phyloP scores from a whole-genome alignment of 257 asterid genomes.

The Ilex aquifolium region DNA sequence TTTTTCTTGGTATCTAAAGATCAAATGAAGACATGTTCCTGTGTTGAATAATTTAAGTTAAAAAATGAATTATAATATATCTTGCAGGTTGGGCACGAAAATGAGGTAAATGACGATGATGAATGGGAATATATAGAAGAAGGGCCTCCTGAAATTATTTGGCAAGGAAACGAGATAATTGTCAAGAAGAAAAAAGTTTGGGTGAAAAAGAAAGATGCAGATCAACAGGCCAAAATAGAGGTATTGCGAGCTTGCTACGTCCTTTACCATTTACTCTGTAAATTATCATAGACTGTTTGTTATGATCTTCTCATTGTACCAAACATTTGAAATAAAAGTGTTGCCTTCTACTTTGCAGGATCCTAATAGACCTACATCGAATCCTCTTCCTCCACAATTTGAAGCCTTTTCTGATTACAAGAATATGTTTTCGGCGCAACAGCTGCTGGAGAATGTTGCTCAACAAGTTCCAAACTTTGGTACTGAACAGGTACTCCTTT shows the following conservation, averaged over 20 bases:
- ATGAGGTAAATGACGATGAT: constrained; percentile 49
- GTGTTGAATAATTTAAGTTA: neutral
- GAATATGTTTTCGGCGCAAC: constrained; percentile 69
- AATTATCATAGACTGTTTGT: neutral
- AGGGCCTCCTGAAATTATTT: constrained; percentile 94
- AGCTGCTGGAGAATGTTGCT: constrained; percentile 75
- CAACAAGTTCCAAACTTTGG: constrained; percentile 96
- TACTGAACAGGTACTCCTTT: constrained; percentile 68
- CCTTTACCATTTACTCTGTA: neutral
- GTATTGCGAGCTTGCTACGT: constrained; percentile 28
- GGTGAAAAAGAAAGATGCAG: constrained; percentile 60
- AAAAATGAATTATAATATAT: neutral
- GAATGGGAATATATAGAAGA: constrained; percentile 91
- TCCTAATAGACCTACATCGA: constrained; percentile 79
- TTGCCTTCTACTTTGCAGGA: constrained; percentile 43
- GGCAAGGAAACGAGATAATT: constrained; percentile 96
- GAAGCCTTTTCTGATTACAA: constrained; percentile 61
- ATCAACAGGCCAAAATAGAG: constrained; percentile 35
- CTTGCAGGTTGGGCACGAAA: constrained; percentile 41
- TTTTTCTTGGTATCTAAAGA: neutral
- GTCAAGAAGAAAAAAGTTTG: constrained; percentile 80
- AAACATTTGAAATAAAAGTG: constrained; percentile 3
- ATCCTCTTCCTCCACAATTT: constrained; percentile 92
- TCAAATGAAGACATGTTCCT: neutral
- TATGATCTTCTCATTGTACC: constrained; percentile 6